A percentile compares a stretch with the other conserved stretches of the same genome.
phyloP scores from a whole-genome alignment of 139 green algal species.

The Auxenochlorella pyrenoidosa region DNA sequence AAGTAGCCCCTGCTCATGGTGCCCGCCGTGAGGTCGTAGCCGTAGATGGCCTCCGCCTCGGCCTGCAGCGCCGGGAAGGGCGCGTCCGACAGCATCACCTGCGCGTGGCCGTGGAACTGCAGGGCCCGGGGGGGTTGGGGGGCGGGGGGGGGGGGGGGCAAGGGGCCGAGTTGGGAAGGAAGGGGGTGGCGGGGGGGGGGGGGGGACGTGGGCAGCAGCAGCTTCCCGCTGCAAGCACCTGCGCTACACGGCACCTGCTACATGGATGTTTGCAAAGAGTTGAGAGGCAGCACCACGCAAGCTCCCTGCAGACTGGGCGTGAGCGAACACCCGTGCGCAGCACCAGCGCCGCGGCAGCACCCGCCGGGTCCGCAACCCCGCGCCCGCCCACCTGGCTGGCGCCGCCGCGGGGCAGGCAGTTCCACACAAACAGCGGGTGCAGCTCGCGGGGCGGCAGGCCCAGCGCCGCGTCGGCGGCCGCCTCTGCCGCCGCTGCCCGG shows the following conservation, averaged over 20 bases:
- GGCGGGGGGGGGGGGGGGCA: not conserved
- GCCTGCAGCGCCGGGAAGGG: conserved; percentile 37
- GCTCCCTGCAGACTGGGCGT: no score
- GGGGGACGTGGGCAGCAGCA: no score
- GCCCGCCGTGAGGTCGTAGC: not conserved
- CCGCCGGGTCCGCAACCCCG: no score
- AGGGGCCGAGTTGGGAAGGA: no score
- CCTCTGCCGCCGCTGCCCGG: not conserved
- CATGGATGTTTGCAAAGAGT: no score
- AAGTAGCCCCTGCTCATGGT: conserved; percentile 44
- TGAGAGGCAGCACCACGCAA: no score
- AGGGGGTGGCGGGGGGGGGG: no score
- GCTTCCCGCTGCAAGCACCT: no score
- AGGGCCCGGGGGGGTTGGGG: not conserved
- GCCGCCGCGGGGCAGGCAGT: conserved; percentile 62
- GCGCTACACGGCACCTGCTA: no score
- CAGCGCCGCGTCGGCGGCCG: not conserved
- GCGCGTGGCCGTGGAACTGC: conserved; percentile 75
- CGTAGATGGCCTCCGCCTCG: conserved; percentile 19
- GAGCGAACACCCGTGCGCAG: no score
- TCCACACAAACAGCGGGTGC: conserved; percentile 79
- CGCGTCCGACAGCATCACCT: conserved; percentile 61
- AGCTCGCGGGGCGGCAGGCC: conserved; percentile 6
- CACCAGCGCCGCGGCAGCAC: no score
- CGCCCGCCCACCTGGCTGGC: conserved; percentile 31